A percentile compares a stretch with the other conserved stretches of the same genome.
phyloP scores from a whole-genome alignment of 2,329 filamentous ascomycete species.

The Aspergillus ibericus region DNA sequence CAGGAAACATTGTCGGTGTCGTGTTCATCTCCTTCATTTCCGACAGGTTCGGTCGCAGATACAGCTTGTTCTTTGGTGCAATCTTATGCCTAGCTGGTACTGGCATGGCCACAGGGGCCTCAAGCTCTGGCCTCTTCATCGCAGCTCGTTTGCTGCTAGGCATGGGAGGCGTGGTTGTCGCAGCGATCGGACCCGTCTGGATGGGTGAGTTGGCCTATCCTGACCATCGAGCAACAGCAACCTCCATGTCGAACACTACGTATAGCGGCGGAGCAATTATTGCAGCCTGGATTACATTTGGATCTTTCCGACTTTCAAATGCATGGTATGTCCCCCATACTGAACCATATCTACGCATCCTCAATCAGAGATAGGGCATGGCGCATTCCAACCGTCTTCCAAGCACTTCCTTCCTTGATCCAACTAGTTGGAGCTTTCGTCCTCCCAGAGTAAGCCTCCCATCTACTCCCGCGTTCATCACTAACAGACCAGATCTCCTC shows the following conservation, averaged over 20 bases:
- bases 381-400: constrained; percentile 17
- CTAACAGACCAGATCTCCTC: constrained; percentile 5
- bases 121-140: background rate
- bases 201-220: background rate
- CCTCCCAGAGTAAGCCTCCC: constrained; percentile 3
- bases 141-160: background rate
- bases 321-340: background rate
- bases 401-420: constrained; percentile 13
- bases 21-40: background rate
- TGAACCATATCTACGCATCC: background rate
- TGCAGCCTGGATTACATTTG: background rate
- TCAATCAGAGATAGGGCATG: constrained; percentile 3
- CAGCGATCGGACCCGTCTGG: background rate
- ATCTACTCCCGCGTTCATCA: background rate
- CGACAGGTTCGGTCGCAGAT: background rate
- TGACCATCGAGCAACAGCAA: background rate
- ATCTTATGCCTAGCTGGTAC: background rate
- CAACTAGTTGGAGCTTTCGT: constrained; percentile 8
- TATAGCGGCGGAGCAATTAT: background rate
- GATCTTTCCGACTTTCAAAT: background rate
- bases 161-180: background rate
- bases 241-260: background rate
- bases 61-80: background rate
- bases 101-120: background rate
- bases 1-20: background rate